Percentiles rank a stretch among this genome's conserved stretches.
Evolutionary conservation across 805 yeast species (phyloP).

Genomic region (Danielia oregonensis): DNA sequence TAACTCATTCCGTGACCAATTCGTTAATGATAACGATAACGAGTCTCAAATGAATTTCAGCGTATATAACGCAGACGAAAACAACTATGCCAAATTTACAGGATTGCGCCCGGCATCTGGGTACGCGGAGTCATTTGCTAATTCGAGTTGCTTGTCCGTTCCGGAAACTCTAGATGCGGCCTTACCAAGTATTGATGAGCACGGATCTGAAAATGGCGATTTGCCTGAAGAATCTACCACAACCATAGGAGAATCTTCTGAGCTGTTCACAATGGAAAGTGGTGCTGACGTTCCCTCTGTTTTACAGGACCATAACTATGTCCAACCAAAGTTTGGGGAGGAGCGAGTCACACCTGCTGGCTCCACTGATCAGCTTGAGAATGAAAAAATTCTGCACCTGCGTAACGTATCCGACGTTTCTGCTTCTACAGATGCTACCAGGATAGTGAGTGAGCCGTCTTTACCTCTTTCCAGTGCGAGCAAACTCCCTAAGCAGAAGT

Average conservation of each 20-base stretch:
- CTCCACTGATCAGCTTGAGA: neutral
- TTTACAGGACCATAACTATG: conserved; percentile 10
- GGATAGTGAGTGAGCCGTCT: neutral
- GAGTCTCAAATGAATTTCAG: conserved; percentile 24
- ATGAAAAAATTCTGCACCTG: neutral
- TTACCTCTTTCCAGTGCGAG: neutral
- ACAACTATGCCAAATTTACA: conserved; percentile 32
- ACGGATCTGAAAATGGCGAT: conserved; percentile 23
- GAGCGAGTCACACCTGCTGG: conserved; percentile 5
- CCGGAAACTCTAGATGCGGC: conserved; percentile 39
- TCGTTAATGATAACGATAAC: conserved; percentile 42
- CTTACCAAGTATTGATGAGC: conserved; percentile 32
- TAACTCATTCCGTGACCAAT: conserved; percentile 43
- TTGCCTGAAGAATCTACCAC: conserved; percentile 10
- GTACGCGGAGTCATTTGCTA: conserved; percentile 13
- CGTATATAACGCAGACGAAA: conserved; percentile 17
- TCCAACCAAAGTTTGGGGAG: conserved; percentile 11
- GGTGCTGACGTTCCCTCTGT: conserved; percentile 10
- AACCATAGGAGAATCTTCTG: conserved; percentile 5
- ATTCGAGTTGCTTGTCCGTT: conserved; percentile 24
- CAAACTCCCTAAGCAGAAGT: conserved; percentile 8
- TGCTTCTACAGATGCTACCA: neutral
- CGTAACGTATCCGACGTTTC: neutral
- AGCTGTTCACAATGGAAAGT: neutral
- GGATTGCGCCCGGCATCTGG: conserved; percentile 21